phyloP scores from a whole-genome alignment of 805 yeast species.

The Zygotorulaspora chibaensis region DNA sequence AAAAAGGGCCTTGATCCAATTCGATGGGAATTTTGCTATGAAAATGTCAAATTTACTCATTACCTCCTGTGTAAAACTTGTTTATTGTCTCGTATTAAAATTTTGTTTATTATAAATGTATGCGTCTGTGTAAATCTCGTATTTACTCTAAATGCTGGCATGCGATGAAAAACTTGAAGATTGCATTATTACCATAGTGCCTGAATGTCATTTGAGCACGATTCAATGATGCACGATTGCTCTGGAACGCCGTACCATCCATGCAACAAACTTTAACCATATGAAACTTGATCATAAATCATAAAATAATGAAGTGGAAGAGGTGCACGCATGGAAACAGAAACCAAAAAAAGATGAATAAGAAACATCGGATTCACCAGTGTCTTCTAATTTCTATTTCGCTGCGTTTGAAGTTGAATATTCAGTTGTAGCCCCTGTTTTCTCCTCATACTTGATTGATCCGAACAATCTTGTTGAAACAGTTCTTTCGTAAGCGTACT shows the following conservation, averaged over 20 bases:
- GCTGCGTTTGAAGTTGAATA: conserved; percentile 19
- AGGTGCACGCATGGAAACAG: too few species aligned
- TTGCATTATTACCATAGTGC: too few species aligned
- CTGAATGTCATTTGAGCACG: too few species aligned
- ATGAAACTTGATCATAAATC: too few species aligned
- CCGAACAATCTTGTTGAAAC: conserved; percentile 2
- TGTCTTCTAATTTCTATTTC: not conserved
- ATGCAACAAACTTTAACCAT: too few species aligned
- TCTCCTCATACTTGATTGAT: conserved; percentile 8
- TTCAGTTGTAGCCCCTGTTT: conserved; percentile 24
- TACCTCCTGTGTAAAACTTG: too few species aligned
- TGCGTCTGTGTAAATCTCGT: conserved; percentile 1
- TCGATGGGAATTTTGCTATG: not conserved
- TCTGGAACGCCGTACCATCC: too few species aligned
- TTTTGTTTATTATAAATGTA: conserved; percentile 2
- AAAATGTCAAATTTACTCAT: too few species aligned
- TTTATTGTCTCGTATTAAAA: not conserved
- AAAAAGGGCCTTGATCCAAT: too few species aligned
- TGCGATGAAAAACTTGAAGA: not conserved
- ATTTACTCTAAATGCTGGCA: not conserved
- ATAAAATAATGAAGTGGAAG: too few species aligned
- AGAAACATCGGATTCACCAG: not conserved
- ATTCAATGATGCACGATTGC: too few species aligned
- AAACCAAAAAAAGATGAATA: not conserved
- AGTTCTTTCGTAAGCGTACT: conserved; percentile 6